Evolutionary conservation across 306 rosid species (phyloP), one percentile per base, ranked within the genome.

Genomic region (Castanea crenata): DNA sequence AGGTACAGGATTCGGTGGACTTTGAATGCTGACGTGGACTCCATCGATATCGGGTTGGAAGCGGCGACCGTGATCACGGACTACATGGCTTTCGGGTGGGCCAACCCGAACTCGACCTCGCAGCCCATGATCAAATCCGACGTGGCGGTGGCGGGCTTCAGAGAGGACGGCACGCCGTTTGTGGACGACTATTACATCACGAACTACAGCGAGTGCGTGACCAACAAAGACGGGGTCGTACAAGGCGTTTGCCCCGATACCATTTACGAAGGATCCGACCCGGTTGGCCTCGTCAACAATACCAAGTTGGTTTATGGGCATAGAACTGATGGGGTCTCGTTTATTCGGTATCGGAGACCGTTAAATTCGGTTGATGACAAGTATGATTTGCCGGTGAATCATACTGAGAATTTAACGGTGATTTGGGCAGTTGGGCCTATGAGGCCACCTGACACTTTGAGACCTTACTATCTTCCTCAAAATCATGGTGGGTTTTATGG

Each of bases 31-130:
- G 80, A 81, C 31, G 86, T 83, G 78, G 89, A 86, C 83, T 69
- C 71, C 10, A 83, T 94, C 44, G 97, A 91, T 61, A 76, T 94
- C 55, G 97, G 94, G 14, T 87, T 94, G 69, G 98, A 94, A 82
- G 97, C 90, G 25, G 91, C 93, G 12, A 92, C 88, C 16, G 97
- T 85, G 49, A 79, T 86, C 4, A 84, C 79, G 83, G 82, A 91
- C 74, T 94, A 92, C 87, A 87, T 94, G 97, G 97, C 97, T 6
- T 92, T 94, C 80, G 97, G 98, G 31, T 94, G 97, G 98, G 93
- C 97, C 32, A 80, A 74, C 72, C 89, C 92, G 38, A 85, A 72
- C 3, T 73, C 88, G 12, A 73, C 79, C n/a, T 82, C 94, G 0
- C 80, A 86, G 31, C 76, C 87, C 74, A 94, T 94, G 98, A 55